phyloP scores from a whole-genome alignment of 257 asterid genomes.

The Ballota nigra region DNA sequence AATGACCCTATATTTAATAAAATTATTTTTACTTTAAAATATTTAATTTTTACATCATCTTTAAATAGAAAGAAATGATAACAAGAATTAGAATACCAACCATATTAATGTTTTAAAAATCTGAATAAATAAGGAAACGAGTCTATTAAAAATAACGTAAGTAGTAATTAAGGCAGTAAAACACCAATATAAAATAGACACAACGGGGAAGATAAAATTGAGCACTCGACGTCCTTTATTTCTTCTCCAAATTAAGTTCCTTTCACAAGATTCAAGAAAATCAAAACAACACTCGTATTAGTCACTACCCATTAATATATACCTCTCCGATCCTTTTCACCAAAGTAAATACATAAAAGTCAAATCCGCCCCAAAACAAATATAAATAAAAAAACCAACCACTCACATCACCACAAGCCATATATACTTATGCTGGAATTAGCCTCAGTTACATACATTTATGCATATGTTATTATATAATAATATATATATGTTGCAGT shows the following conservation, averaged over 20 bases:
- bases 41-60: no score
- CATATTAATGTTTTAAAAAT: no score
- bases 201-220: background rate
- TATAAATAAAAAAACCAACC: constrained; percentile 10
- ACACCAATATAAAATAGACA: no score
- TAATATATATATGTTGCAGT: no score
- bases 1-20: no score
- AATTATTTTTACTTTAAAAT: no score
- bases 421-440: background rate
- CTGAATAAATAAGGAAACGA: no score
- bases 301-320: constrained; percentile 7
- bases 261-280: constrained; percentile 25
- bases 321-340: constrained; percentile 22
- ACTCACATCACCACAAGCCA: constrained; percentile 16
- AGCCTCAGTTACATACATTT: background rate
- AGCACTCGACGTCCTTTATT: constrained; percentile 15
- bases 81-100: no score
- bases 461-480: no score
- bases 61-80: no score
- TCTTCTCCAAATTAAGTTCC: constrained; percentile 16
- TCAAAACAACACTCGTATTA: constrained; percentile 9
- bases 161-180: no score
- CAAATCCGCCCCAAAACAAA: constrained; percentile 26
- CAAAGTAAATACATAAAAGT: constrained; percentile 16
- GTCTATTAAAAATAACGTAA: no score